A percentile compares a stretch with the other conserved stretches of the same genome.
Evolutionary conservation across 2,329 filamentous ascomycete genomes (phyloP).

Genomic region (Podosphaera aphanis): DNA sequence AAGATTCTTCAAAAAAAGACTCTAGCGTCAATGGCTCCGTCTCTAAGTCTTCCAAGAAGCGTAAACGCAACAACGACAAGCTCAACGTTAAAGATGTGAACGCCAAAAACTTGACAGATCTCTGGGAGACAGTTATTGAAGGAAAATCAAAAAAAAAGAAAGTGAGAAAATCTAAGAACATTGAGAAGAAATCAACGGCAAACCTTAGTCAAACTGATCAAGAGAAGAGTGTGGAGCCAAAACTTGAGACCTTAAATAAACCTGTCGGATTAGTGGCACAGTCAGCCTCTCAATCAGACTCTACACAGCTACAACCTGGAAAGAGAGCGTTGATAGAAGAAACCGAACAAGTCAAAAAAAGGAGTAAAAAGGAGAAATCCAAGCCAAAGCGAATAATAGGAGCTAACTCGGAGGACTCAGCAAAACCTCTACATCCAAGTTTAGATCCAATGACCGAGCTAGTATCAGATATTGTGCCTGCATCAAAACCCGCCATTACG

Average conservation of each 20-base stretch:
- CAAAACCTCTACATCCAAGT: background rate
- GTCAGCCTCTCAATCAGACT: background rate
- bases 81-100: constrained; percentile 35
- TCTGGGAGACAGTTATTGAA: constrained; percentile 64
- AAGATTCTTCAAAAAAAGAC: constrained; percentile 5
- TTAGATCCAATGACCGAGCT: constrained; percentile 13
- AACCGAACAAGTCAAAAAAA: constrained; percentile 5
- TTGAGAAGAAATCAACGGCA: constrained; percentile 2
- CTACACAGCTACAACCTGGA: background rate
- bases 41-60: constrained; percentile 23
- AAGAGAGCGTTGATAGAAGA: background rate
- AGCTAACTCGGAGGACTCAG: background rate
- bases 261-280: background rate
- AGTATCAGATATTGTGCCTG: constrained; percentile 3
- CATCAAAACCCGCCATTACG: constrained; percentile 25
- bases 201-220: background rate
- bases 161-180: constrained; percentile 9
- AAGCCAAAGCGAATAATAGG: constrained; percentile 9
- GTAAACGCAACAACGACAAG: constrained; percentile 25
- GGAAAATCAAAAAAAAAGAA: constrained; percentile 22
- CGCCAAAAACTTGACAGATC: constrained; percentile 45
- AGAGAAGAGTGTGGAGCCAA: background rate
- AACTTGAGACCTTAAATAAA: constrained; percentile 5
- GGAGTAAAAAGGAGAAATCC: constrained; percentile 6
- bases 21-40: constrained; percentile 7